Conservation (phyloP, 1,284 basidiomycete genomes). For the Neotropicomus parvogracilis region DNA sequence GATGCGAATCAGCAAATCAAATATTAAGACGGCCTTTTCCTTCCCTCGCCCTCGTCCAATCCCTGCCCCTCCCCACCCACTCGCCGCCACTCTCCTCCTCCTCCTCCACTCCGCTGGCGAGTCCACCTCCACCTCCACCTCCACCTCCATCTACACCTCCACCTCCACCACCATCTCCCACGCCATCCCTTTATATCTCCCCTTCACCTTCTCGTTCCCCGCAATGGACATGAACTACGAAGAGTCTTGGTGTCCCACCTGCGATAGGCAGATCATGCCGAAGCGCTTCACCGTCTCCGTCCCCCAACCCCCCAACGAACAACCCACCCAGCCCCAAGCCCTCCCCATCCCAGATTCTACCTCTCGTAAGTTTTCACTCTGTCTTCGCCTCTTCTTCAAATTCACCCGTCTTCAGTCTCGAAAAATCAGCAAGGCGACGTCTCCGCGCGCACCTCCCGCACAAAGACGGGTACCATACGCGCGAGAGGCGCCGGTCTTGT, state of each 20-base stretch:
- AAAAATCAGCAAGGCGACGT: conserved; percentile 31
- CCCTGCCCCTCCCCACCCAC: conserved; percentile 14
- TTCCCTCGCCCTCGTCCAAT: conserved; percentile 22
- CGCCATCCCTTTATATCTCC: conserved; percentile 16
- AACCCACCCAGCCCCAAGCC: conserved; percentile 23
- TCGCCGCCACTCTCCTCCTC: conserved; percentile 11
- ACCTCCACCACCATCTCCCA: no score
- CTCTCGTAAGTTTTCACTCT: conserved; percentile 34
- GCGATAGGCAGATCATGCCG: conserved; percentile 66
- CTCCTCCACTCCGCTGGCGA: conserved; percentile 5
- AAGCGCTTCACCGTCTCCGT: conserved; percentile 56
- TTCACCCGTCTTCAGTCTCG: conserved; percentile 16
- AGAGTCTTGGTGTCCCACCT: conserved; percentile 70
- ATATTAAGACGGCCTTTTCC: conserved; percentile 36
- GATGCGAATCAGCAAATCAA: conserved; percentile 38
- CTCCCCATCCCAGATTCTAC: conserved; percentile 32
- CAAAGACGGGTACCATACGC: conserved; percentile 43
- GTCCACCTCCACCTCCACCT: no score
- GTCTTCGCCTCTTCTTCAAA: conserved; percentile 23
- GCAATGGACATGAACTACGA: conserved; percentile 51
- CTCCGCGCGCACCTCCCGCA: conserved; percentile 28
- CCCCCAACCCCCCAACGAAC: conserved; percentile 17
- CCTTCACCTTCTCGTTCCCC: not conserved
- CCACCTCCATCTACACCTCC: no score
- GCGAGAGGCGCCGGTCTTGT: conserved; percentile 37